Evolutionary conservation across 2,329 filamentous ascomycete species (phyloP), one percentile per base, ranked within the genome.

Genomic region (Botrytis hyacinthi): DNA sequence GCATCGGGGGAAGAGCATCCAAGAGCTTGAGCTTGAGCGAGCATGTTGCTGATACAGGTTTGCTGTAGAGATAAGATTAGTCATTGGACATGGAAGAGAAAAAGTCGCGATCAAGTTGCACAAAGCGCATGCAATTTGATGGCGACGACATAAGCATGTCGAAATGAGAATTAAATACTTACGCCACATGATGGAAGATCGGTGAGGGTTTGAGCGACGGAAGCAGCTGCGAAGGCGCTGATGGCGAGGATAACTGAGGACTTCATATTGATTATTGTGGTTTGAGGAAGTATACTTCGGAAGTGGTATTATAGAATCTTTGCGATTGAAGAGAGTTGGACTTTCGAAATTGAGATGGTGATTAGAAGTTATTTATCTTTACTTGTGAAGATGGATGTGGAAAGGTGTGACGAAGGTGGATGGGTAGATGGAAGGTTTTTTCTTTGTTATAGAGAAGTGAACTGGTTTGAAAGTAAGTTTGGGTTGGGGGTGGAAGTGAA

Each of bases 41-140:
- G 76, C 84, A 86, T 86, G 83, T 85, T 85, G 80, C 76, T 81
- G 77, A 85, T 78, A 76, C 85, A 86, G 29, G 75, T 78, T 80
- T 81, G 78, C 80, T 82, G 14, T 66, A n/a, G 10, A 14, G 9
- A 51, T 20, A 48, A 16, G 66, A 73, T 79, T 74, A 78, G 79
- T 59, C 70, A 62, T 67, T 70, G 70, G 22, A 35, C 35, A 7
- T 61, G 7, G 29, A 57, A 42, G 65, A 37, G 42, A 32, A 32
- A 6, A 54, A n/a, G 26, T 44, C 51, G 32, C 32, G 1, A 59
- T 35, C 22, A 29, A 66, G 20, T 54, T 22, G 44, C 44, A 46
- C 44, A 22, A 4, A 46, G 44, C 20, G 29, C 20, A 60, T n/a
- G 12, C 46, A 16, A 29, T 46, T 61, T 59, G 35, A 71, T 60